A percentile compares a stretch with the other conserved stretches of the same genome.
phyloP scores from a whole-genome alignment of 768 basidiomycete genomes.

The Naganishia friedmannii region DNA sequence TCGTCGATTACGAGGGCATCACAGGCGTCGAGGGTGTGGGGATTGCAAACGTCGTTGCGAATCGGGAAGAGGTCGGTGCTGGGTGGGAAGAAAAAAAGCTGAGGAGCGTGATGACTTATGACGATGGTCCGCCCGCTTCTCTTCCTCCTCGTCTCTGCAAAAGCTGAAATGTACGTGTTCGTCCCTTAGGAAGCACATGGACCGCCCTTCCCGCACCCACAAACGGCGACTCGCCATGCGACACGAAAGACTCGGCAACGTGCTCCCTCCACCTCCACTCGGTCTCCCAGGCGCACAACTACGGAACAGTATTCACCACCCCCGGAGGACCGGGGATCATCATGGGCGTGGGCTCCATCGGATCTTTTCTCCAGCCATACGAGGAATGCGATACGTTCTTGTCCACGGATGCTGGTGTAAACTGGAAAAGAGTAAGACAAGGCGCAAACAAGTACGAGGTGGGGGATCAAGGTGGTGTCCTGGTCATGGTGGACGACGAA shows the following conservation, averaged over 20 bases:
- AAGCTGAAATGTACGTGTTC: neutral
- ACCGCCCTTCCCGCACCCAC: constrained; percentile 62
- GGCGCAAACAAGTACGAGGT: constrained; percentile 94
- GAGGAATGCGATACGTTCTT: constrained; percentile 90
- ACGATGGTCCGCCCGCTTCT: constrained; percentile 63
- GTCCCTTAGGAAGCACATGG: constrained; percentile 68
- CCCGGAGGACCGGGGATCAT: constrained; percentile 81
- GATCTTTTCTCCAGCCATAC: constrained; percentile 65
- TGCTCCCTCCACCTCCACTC: constrained; percentile 92
- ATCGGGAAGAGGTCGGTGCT: constrained; percentile 77
- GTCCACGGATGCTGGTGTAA: constrained; percentile 80
- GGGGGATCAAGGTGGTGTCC: constrained; percentile 80
- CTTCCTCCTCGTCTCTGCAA: constrained; percentile 5
- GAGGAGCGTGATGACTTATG: constrained; percentile 77
- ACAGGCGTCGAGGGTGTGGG: constrained; percentile 66
- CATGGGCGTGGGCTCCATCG: constrained; percentile 94
- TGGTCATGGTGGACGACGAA: constrained; percentile 81
- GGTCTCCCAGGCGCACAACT: constrained; percentile 87
- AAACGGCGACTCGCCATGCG: constrained; percentile 64
- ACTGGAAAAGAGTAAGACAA: constrained; percentile 72
- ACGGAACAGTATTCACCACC: constrained; percentile 88
- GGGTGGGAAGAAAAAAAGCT: constrained; percentile 68
- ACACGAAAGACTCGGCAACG: constrained; percentile 56
- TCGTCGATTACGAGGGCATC: constrained; percentile 82
- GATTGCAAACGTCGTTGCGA: constrained; percentile 79